Base-by-base conservation (phyloP, 2,329 filamentous ascomycete genomes). In the Colletotrichum sp. region DNA sequence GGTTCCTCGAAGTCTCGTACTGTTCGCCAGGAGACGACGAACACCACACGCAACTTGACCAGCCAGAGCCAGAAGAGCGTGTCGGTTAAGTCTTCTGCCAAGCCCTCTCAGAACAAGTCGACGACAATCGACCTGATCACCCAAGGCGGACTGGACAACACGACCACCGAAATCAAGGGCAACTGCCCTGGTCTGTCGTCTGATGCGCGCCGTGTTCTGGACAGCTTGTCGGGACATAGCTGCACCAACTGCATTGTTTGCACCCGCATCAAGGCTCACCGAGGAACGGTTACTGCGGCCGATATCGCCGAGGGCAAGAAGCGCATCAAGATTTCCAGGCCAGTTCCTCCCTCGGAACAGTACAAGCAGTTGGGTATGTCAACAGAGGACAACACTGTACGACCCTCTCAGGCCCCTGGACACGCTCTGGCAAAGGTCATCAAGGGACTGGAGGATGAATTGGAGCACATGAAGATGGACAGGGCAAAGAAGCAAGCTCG, bases 341-440 rank as follows among this genome's bases (percentile, higher is more conserved):
- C 93, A 4, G 88, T 93, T 59, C 92, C 93, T 16, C 91, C 94
- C 71, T 93, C 92, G 0, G 90, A 93, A 36, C 76, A 64, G 77
- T 74, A 65, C 61, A 73, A 27, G 69, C 80, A 11, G 78, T 80
- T 27, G n/a, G 69, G 64, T 7, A 78, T 72, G n/a, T 81, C 88
- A 73, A 90, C 92, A 15, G 89, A 91, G 55, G 88, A 91, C 65
- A 85, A 86, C 4, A 93, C 91, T 2, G 87, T 93, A 80, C 92
- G 94, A 7, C 92, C 93, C 8, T 89, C 93, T 2, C 93, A 95
- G 81, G 87, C 92, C 2, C 95, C 95, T 0, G 92, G 90, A 6
- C 85, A 93, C 59, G 95, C 95, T 12, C 90, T 98, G 29, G 94
- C 94, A 9, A 91, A 93, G n/a, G 94, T 98, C 27, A 93, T 98